Conservation (phyloP, 495 filamentous ascomycete species). For the Filosporella fistucella region DNA sequence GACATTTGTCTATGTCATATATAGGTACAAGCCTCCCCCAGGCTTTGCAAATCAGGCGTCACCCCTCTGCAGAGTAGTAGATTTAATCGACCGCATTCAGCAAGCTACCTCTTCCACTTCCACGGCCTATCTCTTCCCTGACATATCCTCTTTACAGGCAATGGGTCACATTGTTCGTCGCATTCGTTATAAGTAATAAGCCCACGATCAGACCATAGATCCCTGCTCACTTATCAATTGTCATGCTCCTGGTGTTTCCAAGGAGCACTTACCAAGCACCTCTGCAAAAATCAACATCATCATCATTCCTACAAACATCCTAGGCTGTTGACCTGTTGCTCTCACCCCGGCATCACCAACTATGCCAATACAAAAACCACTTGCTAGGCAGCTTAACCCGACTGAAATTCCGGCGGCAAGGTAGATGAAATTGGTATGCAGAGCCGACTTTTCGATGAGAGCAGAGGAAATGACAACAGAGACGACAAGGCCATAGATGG, state of each 20-base stretch:
- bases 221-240: background rate
- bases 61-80: too few species aligned
- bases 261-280: slow-evolving; percentile 67
- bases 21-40: too few species aligned
- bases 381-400: slow-evolving; percentile 58
- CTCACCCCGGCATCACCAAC: slow-evolving; percentile 87
- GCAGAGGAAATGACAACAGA: slow-evolving; percentile 40
- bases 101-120: too few species aligned
- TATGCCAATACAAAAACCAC: slow-evolving; percentile 89
- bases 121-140: too few species aligned
- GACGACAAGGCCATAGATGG: slow-evolving; percentile 47
- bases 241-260: background rate
- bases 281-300: slow-evolving; percentile 92
- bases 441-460: slow-evolving; percentile 38
- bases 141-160: background rate
- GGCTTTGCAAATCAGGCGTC: too few species aligned
- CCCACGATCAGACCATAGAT: slow-evolving; percentile 19
- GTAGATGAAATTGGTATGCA: slow-evolving; percentile 41
- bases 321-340: slow-evolving; percentile 80
- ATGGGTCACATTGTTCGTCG: background rate
- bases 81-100: too few species aligned
- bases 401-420: slow-evolving; percentile 42
- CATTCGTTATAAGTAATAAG: slow-evolving; percentile 9
- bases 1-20: too few species aligned
- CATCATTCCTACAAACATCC: slow-evolving; percentile 92